A percentile compares a stretch with the other conserved stretches of the same genome.
These are phyloP conservation scores for Albugo laibachii DNA, from an alignment of 352 stramenopile species.

Conservation along the genomic window DNA sequence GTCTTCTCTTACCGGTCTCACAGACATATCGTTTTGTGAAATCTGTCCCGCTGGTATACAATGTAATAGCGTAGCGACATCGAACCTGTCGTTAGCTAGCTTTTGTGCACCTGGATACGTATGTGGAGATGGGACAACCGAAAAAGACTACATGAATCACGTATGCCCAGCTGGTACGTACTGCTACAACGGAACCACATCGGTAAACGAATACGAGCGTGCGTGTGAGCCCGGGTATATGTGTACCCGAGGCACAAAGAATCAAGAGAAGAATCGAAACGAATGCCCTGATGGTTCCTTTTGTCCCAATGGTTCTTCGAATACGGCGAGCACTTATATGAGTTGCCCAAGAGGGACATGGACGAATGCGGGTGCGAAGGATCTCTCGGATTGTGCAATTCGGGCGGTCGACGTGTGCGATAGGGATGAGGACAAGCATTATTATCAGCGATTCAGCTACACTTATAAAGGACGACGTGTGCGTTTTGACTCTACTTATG, in stretches of 20 bases:
- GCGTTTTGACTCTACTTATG: slow-evolving; percentile 50
- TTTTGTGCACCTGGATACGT: slow-evolving; percentile 85
- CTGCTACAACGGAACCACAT: slow-evolving; percentile 68
- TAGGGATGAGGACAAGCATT: slow-evolving; percentile 65
- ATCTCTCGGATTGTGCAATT: slow-evolving; percentile 80
- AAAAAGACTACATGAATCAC: slow-evolving; percentile 80
- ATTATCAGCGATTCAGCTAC: slow-evolving; percentile 66
- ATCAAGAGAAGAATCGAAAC: slow-evolving; percentile 77
- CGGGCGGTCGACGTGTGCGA: slow-evolving; percentile 85
- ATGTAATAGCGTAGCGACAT: slow-evolving; percentile 82
- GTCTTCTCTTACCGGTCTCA: slow-evolving; percentile 78
- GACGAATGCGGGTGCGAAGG: slow-evolving; percentile 47
- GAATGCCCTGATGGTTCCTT: slow-evolving; percentile 88
- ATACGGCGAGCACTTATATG: slow-evolving; percentile 55
- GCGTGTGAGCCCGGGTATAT: slow-evolving; percentile 76
- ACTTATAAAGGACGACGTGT: slow-evolving; percentile 25
- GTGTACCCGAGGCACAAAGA: slow-evolving; percentile 78
- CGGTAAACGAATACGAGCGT: slow-evolving; percentile 68
- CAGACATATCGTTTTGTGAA: slow-evolving; percentile 90
- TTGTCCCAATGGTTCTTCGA: slow-evolving; percentile 81
- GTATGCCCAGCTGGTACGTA: slow-evolving; percentile 84
- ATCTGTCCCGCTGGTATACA: slow-evolving; percentile 88
- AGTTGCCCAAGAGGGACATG: slow-evolving; percentile 85
- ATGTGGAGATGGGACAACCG: slow-evolving; percentile 86
- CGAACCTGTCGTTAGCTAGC: slow-evolving; percentile 57